phyloP scores from a whole-genome alignment of 352 stramenopile genomes.

The Pythium biforme region DNA sequence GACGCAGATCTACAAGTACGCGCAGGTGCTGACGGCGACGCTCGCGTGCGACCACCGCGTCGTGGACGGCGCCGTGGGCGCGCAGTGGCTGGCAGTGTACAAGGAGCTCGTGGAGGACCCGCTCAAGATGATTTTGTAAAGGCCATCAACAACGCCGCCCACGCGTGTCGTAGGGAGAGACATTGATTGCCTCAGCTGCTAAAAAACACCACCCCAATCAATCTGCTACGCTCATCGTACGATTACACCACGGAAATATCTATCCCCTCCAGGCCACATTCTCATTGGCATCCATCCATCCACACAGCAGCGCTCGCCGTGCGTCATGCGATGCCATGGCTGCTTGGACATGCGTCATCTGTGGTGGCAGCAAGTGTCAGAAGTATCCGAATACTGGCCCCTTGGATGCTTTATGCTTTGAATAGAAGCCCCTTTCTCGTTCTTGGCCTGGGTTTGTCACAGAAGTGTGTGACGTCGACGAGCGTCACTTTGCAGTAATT shows the following conservation, averaged over 20 bases:
- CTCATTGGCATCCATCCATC: too few relatives aligned
- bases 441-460: background rate
- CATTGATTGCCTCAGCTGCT: background rate
- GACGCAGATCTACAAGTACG: slow-evolving; percentile 87
- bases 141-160: background rate
- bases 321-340: background rate
- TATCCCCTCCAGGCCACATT: too few relatives aligned
- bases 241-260: background rate
- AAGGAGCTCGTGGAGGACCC: slow-evolving; percentile 97
- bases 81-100: slow-evolving; percentile 95
- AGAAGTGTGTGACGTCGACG: background rate
- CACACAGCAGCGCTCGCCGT: too few relatives aligned
- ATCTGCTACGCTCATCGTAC: slow-evolving; percentile 2
- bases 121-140: slow-evolving; percentile 95
- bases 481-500: background rate
- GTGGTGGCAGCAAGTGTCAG: slow-evolving; percentile 4
- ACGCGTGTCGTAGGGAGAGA: background rate
- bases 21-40: slow-evolving; percentile 93
- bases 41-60: slow-evolving; percentile 97
- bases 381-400: slow-evolving; percentile 8
- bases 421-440: slow-evolving; percentile 7
- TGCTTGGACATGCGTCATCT: slow-evolving; percentile 12
- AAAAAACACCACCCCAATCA: background rate
- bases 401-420: background rate
- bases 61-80: slow-evolving; percentile 96